A percentile compares a stretch with the other conserved stretches of the same genome.
These are phyloP conservation scores for Tirmania nivea DNA, from an alignment of 495 filamentous ascomycete genomes.

Conservation along the genomic window DNA sequence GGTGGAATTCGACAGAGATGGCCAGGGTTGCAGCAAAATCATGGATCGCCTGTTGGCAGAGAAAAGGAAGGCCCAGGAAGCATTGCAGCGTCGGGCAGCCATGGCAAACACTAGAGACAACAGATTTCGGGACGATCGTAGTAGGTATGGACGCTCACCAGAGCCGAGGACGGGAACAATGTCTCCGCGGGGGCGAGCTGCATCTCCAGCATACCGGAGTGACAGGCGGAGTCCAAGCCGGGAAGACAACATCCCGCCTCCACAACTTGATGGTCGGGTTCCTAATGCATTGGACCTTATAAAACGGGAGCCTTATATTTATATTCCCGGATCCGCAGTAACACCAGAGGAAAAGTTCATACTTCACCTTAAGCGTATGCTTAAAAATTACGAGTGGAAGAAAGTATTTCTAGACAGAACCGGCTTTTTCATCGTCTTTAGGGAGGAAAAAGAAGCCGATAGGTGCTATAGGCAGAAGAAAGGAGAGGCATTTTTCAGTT, in stretches of 20 bases:
- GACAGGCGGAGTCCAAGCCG: slow-evolving; percentile 11
- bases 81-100: slow-evolving; percentile 17
- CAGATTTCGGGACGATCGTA: slow-evolving; percentile 1
- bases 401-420: slow-evolving; percentile 59
- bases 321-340: slow-evolving; percentile 64
- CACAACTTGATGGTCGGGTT: not conserved
- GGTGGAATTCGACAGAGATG: slow-evolving; percentile 76
- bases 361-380: slow-evolving; percentile 62
- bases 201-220: slow-evolving; percentile 14
- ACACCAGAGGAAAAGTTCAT: slow-evolving; percentile 71
- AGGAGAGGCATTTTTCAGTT: slow-evolving; percentile 65
- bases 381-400: slow-evolving; percentile 55
- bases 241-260: slow-evolving; percentile 1
- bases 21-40: slow-evolving; percentile 50
- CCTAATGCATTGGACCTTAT: slow-evolving; percentile 1
- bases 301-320: slow-evolving; percentile 55
- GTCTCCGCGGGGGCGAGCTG: slow-evolving; percentile 12
- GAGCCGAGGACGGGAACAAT: slow-evolving; percentile 2
- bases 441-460: slow-evolving; percentile 57
- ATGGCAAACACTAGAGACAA: slow-evolving; percentile 20
- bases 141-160: not conserved
- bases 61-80: slow-evolving; percentile 31
- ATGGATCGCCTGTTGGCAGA: slow-evolving; percentile 48
- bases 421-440: slow-evolving; percentile 82
- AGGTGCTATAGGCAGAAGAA: slow-evolving; percentile 53